phyloP scores from a whole-genome alignment of 371 early-diverging fungal species.

The Nematocida minor region DNA sequence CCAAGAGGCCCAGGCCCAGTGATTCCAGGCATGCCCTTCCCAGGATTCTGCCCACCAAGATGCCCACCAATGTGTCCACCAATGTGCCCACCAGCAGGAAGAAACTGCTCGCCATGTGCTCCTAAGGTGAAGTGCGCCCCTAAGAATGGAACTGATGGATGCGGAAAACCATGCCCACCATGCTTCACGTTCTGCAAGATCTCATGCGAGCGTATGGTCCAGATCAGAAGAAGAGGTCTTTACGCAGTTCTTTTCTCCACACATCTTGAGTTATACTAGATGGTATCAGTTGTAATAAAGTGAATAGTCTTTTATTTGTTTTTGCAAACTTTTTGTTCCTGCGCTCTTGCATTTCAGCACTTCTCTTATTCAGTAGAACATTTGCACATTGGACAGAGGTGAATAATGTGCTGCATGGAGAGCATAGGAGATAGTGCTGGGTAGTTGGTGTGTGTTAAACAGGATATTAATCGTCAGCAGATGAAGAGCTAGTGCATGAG shows the following conservation, averaged over 20 bases:
- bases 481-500: no score
- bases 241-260: conserved; percentile 51
- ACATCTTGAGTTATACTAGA: conserved; percentile 10
- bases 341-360: background rate
- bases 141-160: background rate
- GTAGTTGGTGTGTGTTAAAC: no score
- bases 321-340: no score
- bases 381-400: background rate
- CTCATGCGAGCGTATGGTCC: conserved; percentile 25
- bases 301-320: conserved; percentile 18
- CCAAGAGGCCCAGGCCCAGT: background rate
- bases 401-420: no score
- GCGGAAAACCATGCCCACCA: conserved; percentile 46
- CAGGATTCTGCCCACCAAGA: background rate
- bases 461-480: no score
- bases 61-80: conserved; percentile 8
- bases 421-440: no score
- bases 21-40: background rate
- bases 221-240: conserved; percentile 42
- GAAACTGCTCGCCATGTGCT: conserved; percentile 20
- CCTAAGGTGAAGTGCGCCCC: conserved; percentile 16
- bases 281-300: conserved; percentile 34
- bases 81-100: background rate
- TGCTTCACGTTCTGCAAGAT: conserved; percentile 42
- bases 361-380: background rate